Evolutionary conservation across 2,329 filamentous ascomycete genomes (phyloP).

Genomic region (Colletotrichum zoysiae): DNA sequence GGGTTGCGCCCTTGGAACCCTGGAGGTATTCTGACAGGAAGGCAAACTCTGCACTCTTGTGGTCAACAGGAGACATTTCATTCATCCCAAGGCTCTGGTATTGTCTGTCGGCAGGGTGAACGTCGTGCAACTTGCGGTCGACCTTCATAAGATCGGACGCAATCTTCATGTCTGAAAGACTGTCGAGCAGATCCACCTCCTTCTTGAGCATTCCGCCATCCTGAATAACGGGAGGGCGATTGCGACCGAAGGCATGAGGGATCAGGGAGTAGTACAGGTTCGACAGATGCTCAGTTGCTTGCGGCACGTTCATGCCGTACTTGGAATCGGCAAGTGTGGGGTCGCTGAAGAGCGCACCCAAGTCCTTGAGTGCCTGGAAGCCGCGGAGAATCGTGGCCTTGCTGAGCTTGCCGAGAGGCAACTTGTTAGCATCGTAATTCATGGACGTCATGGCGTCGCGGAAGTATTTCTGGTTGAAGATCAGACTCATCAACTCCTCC

Average conservation of each 20-base stretch:
- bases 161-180: slow-evolving; percentile 87
- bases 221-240: slow-evolving; percentile 76
- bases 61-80: slow-evolving; percentile 80
- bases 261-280: slow-evolving; percentile 86
- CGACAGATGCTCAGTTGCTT: slow-evolving; percentile 73
- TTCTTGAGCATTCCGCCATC: slow-evolving; percentile 71
- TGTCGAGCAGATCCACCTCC: slow-evolving; percentile 85
- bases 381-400: slow-evolving; percentile 81
- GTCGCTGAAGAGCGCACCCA: slow-evolving; percentile 75
- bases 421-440: slow-evolving; percentile 80
- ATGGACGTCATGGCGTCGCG: slow-evolving; percentile 73
- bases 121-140: slow-evolving; percentile 57
- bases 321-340: slow-evolving; percentile 58
- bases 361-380: slow-evolving; percentile 81
- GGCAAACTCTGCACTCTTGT: slow-evolving; percentile 70
- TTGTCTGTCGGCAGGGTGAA: slow-evolving; percentile 78
- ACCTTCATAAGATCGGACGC: slow-evolving; percentile 82
- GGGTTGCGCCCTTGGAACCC: slow-evolving; percentile 75
- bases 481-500: slow-evolving; percentile 80
- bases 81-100: slow-evolving; percentile 78
- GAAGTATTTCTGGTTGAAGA: slow-evolving; percentile 85
- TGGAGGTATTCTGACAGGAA: slow-evolving; percentile 76
- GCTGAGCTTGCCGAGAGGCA: slow-evolving; percentile 87
- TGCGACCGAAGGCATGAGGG: slow-evolving; percentile 83
- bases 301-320: slow-evolving; percentile 54